These are phyloP conservation scores for Solanum phureja DNA, from an alignment of 257 asterid genomes.

Conservation along the genomic window DNA sequence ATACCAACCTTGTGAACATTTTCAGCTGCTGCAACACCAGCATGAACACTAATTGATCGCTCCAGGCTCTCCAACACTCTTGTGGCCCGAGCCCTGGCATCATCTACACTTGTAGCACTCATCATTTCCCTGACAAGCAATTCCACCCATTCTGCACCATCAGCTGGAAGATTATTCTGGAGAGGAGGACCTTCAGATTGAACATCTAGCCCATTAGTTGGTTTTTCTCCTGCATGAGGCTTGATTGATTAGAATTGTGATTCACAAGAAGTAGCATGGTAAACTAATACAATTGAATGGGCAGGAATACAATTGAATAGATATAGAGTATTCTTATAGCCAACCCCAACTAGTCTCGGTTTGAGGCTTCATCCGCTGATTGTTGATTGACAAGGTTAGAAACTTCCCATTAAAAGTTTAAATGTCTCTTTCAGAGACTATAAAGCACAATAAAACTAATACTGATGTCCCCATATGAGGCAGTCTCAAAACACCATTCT, in stretches of 20 bases:
- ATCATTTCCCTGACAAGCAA: slow-evolving; percentile 62
- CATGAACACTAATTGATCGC: slow-evolving; percentile 41
- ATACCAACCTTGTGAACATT: slow-evolving; percentile 43
- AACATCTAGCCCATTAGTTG: background rate
- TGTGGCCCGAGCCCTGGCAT: slow-evolving; percentile 62
- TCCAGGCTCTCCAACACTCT: slow-evolving; percentile 58
- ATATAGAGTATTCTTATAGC: background rate
- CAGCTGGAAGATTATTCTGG: slow-evolving; percentile 36
- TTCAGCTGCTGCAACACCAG: slow-evolving; percentile 40
- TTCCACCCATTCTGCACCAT: slow-evolving; percentile 83
- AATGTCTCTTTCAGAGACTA: background rate
- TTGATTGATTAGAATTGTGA: background rate
- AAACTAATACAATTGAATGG: background rate
- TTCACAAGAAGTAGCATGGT: background rate
- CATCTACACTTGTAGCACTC: slow-evolving; percentile 60
- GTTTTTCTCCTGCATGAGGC: background rate
- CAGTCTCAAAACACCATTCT: background rate
- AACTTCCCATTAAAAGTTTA: background rate
- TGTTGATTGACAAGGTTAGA: background rate
- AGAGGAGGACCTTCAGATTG: slow-evolving; percentile 24
- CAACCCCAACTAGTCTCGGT: background rate
- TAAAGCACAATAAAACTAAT: background rate
- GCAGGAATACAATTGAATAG: background rate
- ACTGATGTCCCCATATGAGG: background rate
- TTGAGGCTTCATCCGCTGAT: background rate